phyloP scores from a whole-genome alignment of 106 monocot genomes.

The Allium fistulosum region DNA sequence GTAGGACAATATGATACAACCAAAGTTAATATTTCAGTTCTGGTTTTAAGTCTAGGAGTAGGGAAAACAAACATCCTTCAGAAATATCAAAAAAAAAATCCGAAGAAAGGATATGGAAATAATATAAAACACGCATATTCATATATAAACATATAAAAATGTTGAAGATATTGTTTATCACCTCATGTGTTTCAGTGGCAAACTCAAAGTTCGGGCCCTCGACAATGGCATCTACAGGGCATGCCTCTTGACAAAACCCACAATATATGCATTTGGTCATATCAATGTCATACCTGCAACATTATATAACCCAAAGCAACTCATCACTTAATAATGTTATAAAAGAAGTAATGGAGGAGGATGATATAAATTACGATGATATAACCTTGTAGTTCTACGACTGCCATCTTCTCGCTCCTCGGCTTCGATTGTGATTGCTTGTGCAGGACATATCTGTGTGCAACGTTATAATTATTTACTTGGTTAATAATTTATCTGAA shows the following conservation, averaged over 20 bases:
- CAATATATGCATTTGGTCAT: slow-evolving; percentile 99
- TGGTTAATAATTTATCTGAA: too few relatives aligned
- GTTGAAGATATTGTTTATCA: slow-evolving; percentile 4
- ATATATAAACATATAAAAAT: too few relatives aligned
- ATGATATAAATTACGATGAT: neutral
- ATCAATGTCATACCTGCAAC: slow-evolving; percentile 78
- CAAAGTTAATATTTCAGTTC: too few relatives aligned
- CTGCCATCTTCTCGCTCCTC: slow-evolving; percentile 98
- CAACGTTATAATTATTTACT: too few relatives aligned
- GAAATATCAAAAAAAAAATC: too few relatives aligned
- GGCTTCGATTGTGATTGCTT: slow-evolving; percentile 97
- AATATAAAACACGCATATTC: too few relatives aligned
- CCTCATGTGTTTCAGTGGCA: slow-evolving; percentile 97
- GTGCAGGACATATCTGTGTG: slow-evolving; percentile 87
- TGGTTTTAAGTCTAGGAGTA: too few relatives aligned
- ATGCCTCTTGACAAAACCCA: slow-evolving; percentile 97
- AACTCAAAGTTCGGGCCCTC: slow-evolving; percentile 99
- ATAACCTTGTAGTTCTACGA: slow-evolving; percentile 81
- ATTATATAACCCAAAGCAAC: too few relatives aligned
- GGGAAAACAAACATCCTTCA: too few relatives aligned
- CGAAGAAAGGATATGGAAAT: too few relatives aligned
- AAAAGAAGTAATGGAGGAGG: too few relatives aligned
- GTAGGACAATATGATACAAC: too few relatives aligned
- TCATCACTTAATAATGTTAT: neutral
- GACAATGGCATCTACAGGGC: slow-evolving; percentile 94